Conservation (phyloP, 2,329 filamentous ascomycete genomes). For the Colletotrichum acutatum region DNA sequence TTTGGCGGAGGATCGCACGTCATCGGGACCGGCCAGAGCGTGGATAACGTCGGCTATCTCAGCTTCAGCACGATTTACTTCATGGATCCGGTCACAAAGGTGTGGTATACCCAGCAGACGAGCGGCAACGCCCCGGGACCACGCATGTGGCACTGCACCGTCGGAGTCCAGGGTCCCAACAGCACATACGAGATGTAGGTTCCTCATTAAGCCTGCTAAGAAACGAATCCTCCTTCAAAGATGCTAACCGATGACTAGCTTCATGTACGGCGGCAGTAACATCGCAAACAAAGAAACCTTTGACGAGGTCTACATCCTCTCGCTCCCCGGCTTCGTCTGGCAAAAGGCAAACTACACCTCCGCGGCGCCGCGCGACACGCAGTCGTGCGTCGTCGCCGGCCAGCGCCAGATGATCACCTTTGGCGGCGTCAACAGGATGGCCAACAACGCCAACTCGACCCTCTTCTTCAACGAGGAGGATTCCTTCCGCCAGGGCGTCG, state of each 20-base stretch:
- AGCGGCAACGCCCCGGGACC: constrained; percentile 27
- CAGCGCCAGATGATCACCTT: constrained; percentile 36
- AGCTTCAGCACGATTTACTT: constrained; percentile 31
- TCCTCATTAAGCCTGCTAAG: no score
- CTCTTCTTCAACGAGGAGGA: constrained; percentile 24
- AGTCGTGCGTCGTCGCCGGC: constrained; percentile 30
- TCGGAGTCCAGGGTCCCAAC: constrained; percentile 25
- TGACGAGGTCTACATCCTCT: constrained; percentile 35
- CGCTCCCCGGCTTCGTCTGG: constrained; percentile 37
- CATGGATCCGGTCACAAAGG: constrained; percentile 33
- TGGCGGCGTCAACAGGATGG: constrained; percentile 21
- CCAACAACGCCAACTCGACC: not conserved
- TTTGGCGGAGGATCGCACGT: constrained; percentile 25
- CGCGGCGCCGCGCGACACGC: constrained; percentile 15
- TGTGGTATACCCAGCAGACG: constrained; percentile 35
- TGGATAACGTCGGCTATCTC: constrained; percentile 17
- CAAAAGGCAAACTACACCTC: constrained; percentile 30
- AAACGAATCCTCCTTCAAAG: no score
- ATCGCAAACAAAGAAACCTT: not conserved
- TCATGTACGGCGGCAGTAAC: constrained; percentile 36
- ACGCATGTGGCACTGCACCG: constrained; percentile 31
- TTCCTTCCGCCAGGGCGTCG: constrained; percentile 30
- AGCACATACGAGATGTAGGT: constrained; percentile 37
- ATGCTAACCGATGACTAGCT: constrained; percentile 13
- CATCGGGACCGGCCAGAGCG: not conserved